phyloP scores from a whole-genome alignment of 2,329 filamentous ascomycete genomes.

The Fusarium buharicum region DNA sequence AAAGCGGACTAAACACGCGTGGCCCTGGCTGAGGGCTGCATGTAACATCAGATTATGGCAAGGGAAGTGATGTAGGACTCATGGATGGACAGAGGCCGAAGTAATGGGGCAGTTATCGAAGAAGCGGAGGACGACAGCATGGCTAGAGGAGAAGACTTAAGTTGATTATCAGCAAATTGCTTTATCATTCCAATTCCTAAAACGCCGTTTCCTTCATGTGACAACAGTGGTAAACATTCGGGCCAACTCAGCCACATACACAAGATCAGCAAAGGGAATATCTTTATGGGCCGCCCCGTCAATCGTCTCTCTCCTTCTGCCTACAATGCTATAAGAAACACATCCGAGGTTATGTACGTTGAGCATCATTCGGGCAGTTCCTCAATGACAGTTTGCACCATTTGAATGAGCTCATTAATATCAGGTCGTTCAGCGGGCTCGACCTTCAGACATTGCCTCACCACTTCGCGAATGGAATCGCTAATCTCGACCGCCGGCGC shows the following conservation, averaged over 20 bases:
- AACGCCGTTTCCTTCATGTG: slow-evolving; percentile 40
- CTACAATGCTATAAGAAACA: background rate
- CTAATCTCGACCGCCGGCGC: slow-evolving; percentile 69
- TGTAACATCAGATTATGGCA: background rate
- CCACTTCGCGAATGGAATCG: slow-evolving; percentile 85
- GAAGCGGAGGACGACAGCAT: slow-evolving; percentile 9
- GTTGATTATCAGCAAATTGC: slow-evolving; percentile 31
- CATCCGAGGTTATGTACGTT: slow-evolving; percentile 22
- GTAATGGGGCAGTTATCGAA: background rate
- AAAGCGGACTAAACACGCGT: background rate
- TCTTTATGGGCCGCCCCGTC: slow-evolving; percentile 19
- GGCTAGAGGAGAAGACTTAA: slow-evolving; percentile 30
- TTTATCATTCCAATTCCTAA: slow-evolving; percentile 40
- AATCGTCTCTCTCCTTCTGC: slow-evolving; percentile 3
- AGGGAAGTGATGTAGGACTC: background rate
- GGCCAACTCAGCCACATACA: slow-evolving; percentile 2
- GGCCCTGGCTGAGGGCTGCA: background rate
- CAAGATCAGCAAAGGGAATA: slow-evolving; percentile 22
- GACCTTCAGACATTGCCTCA: slow-evolving; percentile 84
- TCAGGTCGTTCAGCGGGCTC: slow-evolving; percentile 90
- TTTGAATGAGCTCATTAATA: slow-evolving; percentile 81
- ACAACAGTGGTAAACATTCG: slow-evolving; percentile 15
- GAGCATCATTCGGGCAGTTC: slow-evolving; percentile 67
- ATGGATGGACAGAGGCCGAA: background rate
- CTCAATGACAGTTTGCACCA: slow-evolving; percentile 79